Percentiles rank a stretch among this genome's conserved stretches.
Evolutionary conservation across 306 rosid genomes (phyloP).

Genomic region (Delonix regia): DNA sequence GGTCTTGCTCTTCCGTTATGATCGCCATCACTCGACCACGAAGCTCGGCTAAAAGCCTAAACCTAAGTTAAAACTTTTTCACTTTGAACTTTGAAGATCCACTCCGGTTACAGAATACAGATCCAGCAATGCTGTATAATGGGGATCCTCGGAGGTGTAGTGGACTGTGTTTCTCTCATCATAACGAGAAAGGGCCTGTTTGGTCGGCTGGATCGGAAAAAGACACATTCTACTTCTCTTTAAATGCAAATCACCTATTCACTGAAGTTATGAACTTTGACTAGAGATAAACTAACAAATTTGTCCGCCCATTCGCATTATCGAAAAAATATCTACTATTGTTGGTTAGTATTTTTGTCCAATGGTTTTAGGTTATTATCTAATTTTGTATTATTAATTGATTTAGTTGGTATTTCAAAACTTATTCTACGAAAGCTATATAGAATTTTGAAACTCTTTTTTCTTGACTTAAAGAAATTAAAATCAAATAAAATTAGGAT

Average conservation of each 20-base stretch:
- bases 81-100: slow-evolving; percentile 26
- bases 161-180: neutral
- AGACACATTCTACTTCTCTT: neutral
- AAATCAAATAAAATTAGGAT: too few species aligned
- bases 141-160: neutral
- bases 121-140: neutral
- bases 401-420: too few species aligned
- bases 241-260: neutral
- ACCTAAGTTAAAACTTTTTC: slow-evolving; percentile 17
- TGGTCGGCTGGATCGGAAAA: neutral
- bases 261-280: neutral
- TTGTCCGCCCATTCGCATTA: too few species aligned
- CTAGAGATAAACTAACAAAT: too few species aligned
- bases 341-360: too few species aligned
- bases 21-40: slow-evolving; percentile 61
- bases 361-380: too few species aligned
- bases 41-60: neutral
- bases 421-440: too few species aligned
- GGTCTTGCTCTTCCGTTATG: slow-evolving; percentile 65
- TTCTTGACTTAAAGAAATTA: too few species aligned
- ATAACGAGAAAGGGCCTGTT: slow-evolving; percentile 12
- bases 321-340: too few species aligned
- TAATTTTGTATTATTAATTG: too few species aligned
- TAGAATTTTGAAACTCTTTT: too few species aligned
- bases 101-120: neutral